Evolutionary conservation across 805 yeast species (phyloP), one percentile per base, ranked within the genome.

Genomic region (Wickerhamiella sergipiensis): DNA sequence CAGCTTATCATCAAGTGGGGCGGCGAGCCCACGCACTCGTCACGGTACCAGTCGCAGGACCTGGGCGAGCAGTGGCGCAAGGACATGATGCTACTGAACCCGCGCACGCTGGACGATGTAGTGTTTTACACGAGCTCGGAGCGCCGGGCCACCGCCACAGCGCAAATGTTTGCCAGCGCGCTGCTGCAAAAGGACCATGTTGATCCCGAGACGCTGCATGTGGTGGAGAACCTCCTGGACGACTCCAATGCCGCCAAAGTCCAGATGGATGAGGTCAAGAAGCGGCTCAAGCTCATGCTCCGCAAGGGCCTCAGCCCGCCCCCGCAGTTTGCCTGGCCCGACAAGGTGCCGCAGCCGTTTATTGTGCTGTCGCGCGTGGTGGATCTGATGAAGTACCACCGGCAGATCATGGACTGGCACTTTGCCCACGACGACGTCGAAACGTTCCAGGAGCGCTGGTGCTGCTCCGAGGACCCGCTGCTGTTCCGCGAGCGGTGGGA

Each of bases 11-110:
- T 92, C 60, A 92, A 92, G 65, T 92, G 98, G 98, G 98, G 98
- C 60, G 99, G 99, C 56, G 99, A 92, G 67, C 97, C 98, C 6
- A 92, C 99, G 1, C 99, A 92, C 66, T 88, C 97, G 10, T 97
- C 97, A 1, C 78, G 82, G 55, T 85, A 87, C 64, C 99, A 92
- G 69, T 95, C 96, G 1, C 77, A 82, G 26, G 99, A 92, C 66
- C 78, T 92, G 18, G 99, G 98, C 49, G 97, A 90, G 63, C 96
- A 89, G 67, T 76, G 85, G 70, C 80, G 98, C 61, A 95, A 90
- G 64, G 95, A 92, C 65, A 77, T 88, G 59, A 82, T 85, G 62
- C 73, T 92, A 53, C 73, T 92, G 63, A 92, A 92, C 67, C 80
- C 84, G 55, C 83, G 81, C 40, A 87, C 92, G 8, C 72, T 92